Evolutionary conservation across 176 grass and related monocot species (phyloP), one percentile per base, ranked within the genome.

Genomic region (Pontederia crassipes): DNA sequence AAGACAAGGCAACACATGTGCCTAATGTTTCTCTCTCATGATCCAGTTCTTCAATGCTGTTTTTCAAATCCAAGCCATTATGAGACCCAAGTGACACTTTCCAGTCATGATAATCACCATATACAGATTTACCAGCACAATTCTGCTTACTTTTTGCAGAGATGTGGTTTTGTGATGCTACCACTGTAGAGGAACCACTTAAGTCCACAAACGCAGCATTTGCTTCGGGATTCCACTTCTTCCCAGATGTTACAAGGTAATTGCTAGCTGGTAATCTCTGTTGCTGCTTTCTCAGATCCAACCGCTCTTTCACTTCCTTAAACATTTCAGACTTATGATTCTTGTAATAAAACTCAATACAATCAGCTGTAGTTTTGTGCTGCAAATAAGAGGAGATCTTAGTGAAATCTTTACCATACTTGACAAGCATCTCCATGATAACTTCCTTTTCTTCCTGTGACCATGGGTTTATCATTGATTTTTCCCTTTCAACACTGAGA

Each of bases 271-370:
- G 85, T 71, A 59, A 50, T 32, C 46, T 29, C 52, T 85, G 61
- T 15, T 63, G 68, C 62, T 85, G 75, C 72, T 86, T 86, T 65
- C 77, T 83, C 72, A 75, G 74, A 72, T 85, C 80, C 29, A 98
- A 64, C 59, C 69, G 71, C 76, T 89, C 93, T 77, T 85, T 98
- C 8, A 93, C 87, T 80, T 92, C 84, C 59, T 74, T 72, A 76
- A 98, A 98, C 59, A 79, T 85, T 11, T 98, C 94, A 72, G 88
- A 98, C 73, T 98, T 98, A 65, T 98, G 94, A 67, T 90, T 89
- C 68, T 86, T 98, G 58, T 93, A 98, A 65, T 98, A 98, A 66
- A 98, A 93, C 74, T 98, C 94, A 49, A 98, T 74, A 75, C 94
- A 98, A 54, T 98, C 87, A 50, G 94, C 94, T 8, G 88, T 98